Percentiles rank a stretch among this genome's conserved stretches.
Conservation (phyloP, 192 early-diverging fungal genomes). For the Coemansia sp. region DNA sequence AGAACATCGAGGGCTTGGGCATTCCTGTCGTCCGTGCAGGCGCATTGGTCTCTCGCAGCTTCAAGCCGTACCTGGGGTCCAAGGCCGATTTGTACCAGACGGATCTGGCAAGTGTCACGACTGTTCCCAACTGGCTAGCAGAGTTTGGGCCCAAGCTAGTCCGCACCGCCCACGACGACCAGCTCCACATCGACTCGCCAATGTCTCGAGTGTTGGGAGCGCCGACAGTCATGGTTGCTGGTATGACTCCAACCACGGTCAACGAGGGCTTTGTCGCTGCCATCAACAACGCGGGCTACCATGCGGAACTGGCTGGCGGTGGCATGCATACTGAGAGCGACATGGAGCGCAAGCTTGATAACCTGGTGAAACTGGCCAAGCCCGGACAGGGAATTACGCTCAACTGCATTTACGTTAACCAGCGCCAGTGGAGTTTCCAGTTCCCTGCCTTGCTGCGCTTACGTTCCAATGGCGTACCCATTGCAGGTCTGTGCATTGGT, state of each 20-base stretch:
- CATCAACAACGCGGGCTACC: conserved; percentile 87
- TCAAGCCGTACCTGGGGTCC: conserved; percentile 66
- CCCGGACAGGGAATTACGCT: conserved; percentile 88
- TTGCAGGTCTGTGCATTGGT: conserved; percentile 89
- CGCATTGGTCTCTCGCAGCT: conserved; percentile 8
- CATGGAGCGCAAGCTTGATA: conserved; percentile 69
- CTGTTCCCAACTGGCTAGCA: conserved; percentile 83
- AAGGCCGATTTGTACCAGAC: conserved; percentile 75
- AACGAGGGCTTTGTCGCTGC: conserved; percentile 80
- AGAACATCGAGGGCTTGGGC: conserved; percentile 89
- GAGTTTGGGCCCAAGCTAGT: conserved; percentile 86
- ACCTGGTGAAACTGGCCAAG: conserved; percentile 70
- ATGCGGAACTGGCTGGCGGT: conserved; percentile 89
- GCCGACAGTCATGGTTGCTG: conserved; percentile 93
- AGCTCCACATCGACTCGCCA: conserved; percentile 83
- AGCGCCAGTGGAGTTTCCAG: conserved; percentile 82
- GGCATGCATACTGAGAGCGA: conserved; percentile 80
- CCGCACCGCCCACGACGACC: conserved; percentile 56
- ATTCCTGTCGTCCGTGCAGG: conserved; percentile 56
- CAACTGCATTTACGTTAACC: conserved; percentile 76
- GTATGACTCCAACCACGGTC: conserved; percentile 91
- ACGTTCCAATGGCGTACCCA: conserved; percentile 83
- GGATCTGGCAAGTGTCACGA: conserved; percentile 65
- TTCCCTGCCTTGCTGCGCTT: conserved; percentile 79
- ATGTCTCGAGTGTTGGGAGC: conserved; percentile 86